Evolutionary conservation across 805 yeast species (phyloP).

Genomic region (Candida patagonica): DNA sequence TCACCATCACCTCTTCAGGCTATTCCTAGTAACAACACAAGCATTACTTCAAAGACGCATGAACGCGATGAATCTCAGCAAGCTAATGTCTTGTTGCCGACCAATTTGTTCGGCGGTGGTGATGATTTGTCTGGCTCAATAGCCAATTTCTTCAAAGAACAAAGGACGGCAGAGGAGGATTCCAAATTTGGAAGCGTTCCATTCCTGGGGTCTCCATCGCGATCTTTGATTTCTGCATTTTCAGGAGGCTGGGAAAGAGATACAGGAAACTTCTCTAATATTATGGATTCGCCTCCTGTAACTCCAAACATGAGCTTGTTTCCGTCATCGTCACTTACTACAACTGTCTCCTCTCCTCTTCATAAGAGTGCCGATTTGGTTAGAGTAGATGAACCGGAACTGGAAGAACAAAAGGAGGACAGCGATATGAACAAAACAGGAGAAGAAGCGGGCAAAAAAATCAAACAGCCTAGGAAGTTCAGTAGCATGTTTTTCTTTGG

Average conservation of each 20-base stretch:
- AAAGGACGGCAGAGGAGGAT: background rate
- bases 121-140: constrained; percentile 21
- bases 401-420: too few relatives aligned
- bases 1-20: too few relatives aligned
- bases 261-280: background rate
- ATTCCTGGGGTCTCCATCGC: constrained; percentile 13
- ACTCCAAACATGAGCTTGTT: background rate
- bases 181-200: constrained; percentile 3
- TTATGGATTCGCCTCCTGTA: background rate
- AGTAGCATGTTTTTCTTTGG: constrained; percentile 15
- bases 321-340: background rate
- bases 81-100: constrained; percentile 30
- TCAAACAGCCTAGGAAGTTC: constrained; percentile 3
- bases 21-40: too few relatives aligned
- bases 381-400: too few relatives aligned
- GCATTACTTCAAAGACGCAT: too few relatives aligned
- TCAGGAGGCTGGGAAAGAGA: constrained; percentile 3
- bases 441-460: background rate
- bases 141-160: constrained; percentile 12
- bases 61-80: constrained; percentile 28
- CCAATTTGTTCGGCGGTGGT: constrained; percentile 24
- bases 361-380: too few relatives aligned
- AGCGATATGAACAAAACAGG: background rate
- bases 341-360: background rate
- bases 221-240: constrained; percentile 11